These are phyloP conservation scores for Fragosphaeria purpurea DNA, from an alignment of 2,329 filamentous ascomycete species.

Conservation along the genomic window DNA sequence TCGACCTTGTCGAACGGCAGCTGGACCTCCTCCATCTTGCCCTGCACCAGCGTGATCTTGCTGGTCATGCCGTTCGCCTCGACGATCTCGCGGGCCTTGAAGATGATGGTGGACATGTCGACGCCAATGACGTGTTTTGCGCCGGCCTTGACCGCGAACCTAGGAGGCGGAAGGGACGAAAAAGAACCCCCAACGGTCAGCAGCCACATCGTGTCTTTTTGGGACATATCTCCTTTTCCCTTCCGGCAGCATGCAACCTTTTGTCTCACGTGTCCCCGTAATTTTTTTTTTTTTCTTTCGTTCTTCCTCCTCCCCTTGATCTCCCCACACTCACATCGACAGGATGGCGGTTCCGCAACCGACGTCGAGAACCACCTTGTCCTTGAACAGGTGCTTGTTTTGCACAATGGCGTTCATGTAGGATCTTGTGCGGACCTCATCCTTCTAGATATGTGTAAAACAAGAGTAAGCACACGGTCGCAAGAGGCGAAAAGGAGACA, in stretches of 20 bases:
- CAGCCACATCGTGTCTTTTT: too few relatives aligned
- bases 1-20: constrained; percentile 93
- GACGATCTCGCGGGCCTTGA: constrained; percentile 95
- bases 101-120: constrained; percentile 99
- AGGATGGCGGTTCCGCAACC: constrained; percentile 96
- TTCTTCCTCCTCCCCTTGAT: not conserved
- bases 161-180: constrained; percentile 25
- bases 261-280: too few relatives aligned
- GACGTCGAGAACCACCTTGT: constrained; percentile 89
- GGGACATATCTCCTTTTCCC: too few relatives aligned
- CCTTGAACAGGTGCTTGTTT: constrained; percentile 88
- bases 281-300: too few relatives aligned
- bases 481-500: constrained; percentile 8
- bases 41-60: constrained; percentile 96
- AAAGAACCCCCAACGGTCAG: too few relatives aligned
- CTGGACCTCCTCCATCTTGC: constrained; percentile 98
- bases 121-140: constrained; percentile 98
- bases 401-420: constrained; percentile 98
- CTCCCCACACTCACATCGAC: constrained; percentile 65
- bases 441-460: constrained; percentile 54
- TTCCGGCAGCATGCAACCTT: too few relatives aligned
- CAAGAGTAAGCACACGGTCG: constrained; percentile 6
- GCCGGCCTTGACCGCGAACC: constrained; percentile 93
- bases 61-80: constrained; percentile 81
- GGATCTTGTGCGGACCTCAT: constrained; percentile 90